phyloP scores from a whole-genome alignment of 2,329 filamentous ascomycete species.

The Colletotrichum gigasporum region DNA sequence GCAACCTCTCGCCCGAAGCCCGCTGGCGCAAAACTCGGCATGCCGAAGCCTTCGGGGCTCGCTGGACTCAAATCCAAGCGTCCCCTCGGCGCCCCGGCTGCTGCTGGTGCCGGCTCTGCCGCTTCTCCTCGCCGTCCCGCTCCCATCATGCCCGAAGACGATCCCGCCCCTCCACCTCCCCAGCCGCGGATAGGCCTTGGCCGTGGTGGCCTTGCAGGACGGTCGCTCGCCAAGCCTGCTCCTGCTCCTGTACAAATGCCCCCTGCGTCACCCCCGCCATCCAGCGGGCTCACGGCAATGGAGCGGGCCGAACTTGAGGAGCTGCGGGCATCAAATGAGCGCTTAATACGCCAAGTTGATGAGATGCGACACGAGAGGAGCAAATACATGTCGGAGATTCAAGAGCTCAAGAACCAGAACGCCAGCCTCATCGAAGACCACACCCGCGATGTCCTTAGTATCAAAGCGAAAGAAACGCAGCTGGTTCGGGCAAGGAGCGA shows the following conservation, averaged over 20 bases:
- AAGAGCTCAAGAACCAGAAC: conserved; percentile 96
- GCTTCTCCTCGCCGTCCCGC: conserved; percentile 62
- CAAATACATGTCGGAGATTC: conserved; percentile 85
- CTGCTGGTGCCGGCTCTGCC: conserved; percentile 35
- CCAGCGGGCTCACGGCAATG: conserved; percentile 76
- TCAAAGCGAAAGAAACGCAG: conserved; percentile 98
- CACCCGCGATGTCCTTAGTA: conserved; percentile 91
- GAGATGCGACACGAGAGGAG: conserved; percentile 84
- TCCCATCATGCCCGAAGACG: conserved; percentile 65
- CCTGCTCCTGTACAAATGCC: conserved; percentile 58
- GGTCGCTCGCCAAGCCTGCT: conserved; percentile 82
- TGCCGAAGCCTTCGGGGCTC: conserved; percentile 61
- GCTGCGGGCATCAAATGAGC: conserved; percentile 83
- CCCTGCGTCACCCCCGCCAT: conserved; percentile 64
- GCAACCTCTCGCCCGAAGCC: conserved; percentile 61
- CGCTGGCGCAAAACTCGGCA: conserved; percentile 61
- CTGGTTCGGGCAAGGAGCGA: conserved; percentile 91
- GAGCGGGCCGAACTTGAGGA: conserved; percentile 95
- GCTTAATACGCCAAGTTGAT: conserved; percentile 77
- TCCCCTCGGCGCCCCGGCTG: conserved; percentile 48
- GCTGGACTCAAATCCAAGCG: conserved; percentile 70
- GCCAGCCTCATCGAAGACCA: conserved; percentile 97
- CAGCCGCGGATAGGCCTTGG: conserved; percentile 72
- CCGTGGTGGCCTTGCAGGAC: conserved; percentile 85
- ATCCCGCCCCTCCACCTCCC: conserved; percentile 63